phyloP scores from a whole-genome alignment of 495 filamentous ascomycete species.

The Aspergillus diversus region DNA sequence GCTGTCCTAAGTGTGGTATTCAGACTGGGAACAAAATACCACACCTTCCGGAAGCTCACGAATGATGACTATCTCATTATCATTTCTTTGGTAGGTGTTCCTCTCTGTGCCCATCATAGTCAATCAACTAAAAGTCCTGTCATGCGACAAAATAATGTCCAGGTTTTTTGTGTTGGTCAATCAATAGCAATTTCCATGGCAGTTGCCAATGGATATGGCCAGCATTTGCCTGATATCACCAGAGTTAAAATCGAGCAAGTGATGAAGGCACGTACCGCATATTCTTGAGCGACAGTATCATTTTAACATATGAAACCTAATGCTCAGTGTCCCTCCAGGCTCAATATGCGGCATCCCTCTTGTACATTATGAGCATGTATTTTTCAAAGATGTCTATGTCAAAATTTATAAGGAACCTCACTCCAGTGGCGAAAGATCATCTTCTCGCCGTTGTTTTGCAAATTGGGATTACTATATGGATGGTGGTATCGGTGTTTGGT shows the following conservation, averaged over 20 bases:
- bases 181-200: constrained; percentile 31
- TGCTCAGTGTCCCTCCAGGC: constrained; percentile 1
- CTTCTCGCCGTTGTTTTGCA: constrained; percentile 24
- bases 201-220: constrained; percentile 34
- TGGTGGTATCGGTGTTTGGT: constrained; percentile 25
- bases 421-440: constrained; percentile 24
- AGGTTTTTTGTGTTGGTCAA: constrained; percentile 31
- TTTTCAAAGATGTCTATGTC: constrained; percentile 35
- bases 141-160: not conserved
- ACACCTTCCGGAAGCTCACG: constrained; percentile 26
- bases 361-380: constrained; percentile 31
- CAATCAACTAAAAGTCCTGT: not conserved
- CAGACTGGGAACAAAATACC: constrained; percentile 33
- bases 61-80: constrained; percentile 27
- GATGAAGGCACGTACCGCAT: constrained; percentile 31
- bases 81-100: constrained; percentile 21
- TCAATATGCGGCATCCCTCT: constrained; percentile 29
- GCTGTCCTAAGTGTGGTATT: constrained; percentile 28
- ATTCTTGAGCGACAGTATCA: not conserved
- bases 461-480: constrained; percentile 21
- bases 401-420: constrained; percentile 31
- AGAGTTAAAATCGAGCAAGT: constrained; percentile 22
- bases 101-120: not conserved
- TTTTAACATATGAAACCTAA: not conserved
- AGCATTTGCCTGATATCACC: constrained; percentile 26